A percentile compares a stretch with the other conserved stretches of the same genome.
These are phyloP conservation scores for Neofusicoccum ribis DNA, from an alignment of 2,329 filamentous ascomycete species.

Conservation along the genomic window DNA sequence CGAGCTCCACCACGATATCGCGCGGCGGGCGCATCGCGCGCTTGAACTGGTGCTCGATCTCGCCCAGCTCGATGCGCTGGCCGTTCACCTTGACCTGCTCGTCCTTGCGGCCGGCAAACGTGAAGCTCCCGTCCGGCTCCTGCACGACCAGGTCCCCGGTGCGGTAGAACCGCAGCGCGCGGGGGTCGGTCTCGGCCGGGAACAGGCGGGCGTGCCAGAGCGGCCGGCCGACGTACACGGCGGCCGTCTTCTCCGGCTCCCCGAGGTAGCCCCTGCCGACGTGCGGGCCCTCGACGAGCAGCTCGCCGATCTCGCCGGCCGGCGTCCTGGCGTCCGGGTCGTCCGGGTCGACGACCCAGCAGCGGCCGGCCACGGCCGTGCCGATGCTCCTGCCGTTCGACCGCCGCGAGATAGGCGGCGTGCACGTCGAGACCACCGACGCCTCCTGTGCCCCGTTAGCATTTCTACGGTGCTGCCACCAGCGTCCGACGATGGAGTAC, in stretches of 20 bases:
- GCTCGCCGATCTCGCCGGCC: slow-evolving; percentile 49
- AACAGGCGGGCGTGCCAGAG: slow-evolving; percentile 26
- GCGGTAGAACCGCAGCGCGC: slow-evolving; percentile 24
- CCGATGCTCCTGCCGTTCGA: slow-evolving; percentile 22
- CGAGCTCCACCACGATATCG: background rate
- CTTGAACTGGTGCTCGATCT: slow-evolving; percentile 44
- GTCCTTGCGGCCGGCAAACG: slow-evolving; percentile 39
- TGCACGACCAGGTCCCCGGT: slow-evolving; percentile 31
- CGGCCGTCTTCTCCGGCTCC: slow-evolving; percentile 37
- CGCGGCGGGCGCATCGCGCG: background rate
- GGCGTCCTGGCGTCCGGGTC: slow-evolving; percentile 34
- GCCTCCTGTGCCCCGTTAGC: background rate
- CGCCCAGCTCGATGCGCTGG: slow-evolving; percentile 41
- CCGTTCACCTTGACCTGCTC: slow-evolving; percentile 39
- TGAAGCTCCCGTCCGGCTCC: slow-evolving; percentile 31
- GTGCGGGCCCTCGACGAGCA: slow-evolving; percentile 49
- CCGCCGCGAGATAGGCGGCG: background rate
- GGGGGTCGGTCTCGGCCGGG: slow-evolving; percentile 16
- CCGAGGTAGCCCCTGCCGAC: slow-evolving; percentile 42
- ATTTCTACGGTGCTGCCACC: background rate
- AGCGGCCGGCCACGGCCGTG: slow-evolving; percentile 21
- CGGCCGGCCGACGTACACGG: slow-evolving; percentile 33
- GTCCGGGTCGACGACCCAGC: slow-evolving; percentile 37
- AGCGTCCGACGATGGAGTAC: background rate
- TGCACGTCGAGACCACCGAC: slow-evolving; percentile 8